Evolutionary conservation across 164 flowering plant species (phyloP).

Genomic region (Dillenia suffruticosa): DNA sequence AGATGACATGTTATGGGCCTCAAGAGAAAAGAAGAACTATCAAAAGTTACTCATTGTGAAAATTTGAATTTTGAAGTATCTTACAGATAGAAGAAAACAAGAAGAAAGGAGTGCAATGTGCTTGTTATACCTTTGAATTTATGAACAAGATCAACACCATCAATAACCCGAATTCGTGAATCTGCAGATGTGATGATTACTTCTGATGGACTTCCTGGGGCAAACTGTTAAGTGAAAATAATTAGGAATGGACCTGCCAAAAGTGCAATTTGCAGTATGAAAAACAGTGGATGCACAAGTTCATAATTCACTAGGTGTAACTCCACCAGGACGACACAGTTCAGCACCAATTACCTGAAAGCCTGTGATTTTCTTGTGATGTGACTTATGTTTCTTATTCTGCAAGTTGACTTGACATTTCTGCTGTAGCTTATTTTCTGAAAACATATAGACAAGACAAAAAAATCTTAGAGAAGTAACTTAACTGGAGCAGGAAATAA

Average conservation of each 20-base stretch:
- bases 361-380: constrained; percentile 91
- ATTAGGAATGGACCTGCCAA: constrained; percentile 16
- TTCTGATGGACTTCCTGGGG: constrained; percentile 90
- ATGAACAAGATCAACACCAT: constrained; percentile 77
- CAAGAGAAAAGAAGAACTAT: no score
- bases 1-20: no score
- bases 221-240: constrained; percentile 50
- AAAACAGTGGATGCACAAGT: background rate
- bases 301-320: background rate
- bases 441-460: background rate
- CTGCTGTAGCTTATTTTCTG: constrained; percentile 80
- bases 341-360: constrained; percentile 61
- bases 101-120: no score
- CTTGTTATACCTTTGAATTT: constrained; percentile 76
- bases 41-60: no score
- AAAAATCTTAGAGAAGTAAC: background rate
- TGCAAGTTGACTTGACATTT: constrained; percentile 71
- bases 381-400: constrained; percentile 86
- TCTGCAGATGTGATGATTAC: constrained; percentile 94
- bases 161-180: constrained; percentile 85
- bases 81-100: no score
- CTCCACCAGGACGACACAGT: background rate
- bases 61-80: no score
- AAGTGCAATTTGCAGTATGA: constrained; percentile 1
- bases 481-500: no score